phyloP scores from a whole-genome alignment of 257 asterid species.

The Haberlea rhodopensis region DNA sequence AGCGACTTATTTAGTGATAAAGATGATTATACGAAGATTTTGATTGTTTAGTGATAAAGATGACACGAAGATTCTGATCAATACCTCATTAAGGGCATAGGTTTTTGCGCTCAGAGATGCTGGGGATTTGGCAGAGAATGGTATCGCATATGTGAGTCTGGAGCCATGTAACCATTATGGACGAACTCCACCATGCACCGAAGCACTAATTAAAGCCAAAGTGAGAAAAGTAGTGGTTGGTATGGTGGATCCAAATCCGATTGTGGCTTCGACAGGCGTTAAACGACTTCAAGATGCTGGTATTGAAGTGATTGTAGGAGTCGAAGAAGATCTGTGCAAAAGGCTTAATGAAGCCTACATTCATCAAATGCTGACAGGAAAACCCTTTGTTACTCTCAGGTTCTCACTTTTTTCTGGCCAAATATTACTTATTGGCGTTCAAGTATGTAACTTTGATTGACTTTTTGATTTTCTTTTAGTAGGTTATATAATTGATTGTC shows the following conservation, averaged over 20 bases:
- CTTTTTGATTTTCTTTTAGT: neutral
- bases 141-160: slow-evolving; percentile 82
- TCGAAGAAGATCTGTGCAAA: slow-evolving; percentile 81
- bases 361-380: slow-evolving; percentile 79
- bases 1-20: too few relatives aligned
- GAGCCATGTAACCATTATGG: slow-evolving; percentile 97
- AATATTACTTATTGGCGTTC: neutral
- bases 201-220: slow-evolving; percentile 83
- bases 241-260: slow-evolving; percentile 93
- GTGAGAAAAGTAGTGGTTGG: slow-evolving; percentile 83
- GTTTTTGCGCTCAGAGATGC: slow-evolving; percentile 92
- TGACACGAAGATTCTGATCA: slow-evolving; percentile 7
- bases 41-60: neutral
- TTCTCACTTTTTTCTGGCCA: slow-evolving; percentile 20
- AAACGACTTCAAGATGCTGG: slow-evolving; percentile 71
- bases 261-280: slow-evolving; percentile 80
- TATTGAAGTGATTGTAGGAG: slow-evolving; percentile 68
- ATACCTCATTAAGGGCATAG: slow-evolving; percentile 34
- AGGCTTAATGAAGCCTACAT: slow-evolving; percentile 73
- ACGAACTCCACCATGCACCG: slow-evolving; percentile 94
- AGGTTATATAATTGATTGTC: neutral
- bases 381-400: slow-evolving; percentile 80
- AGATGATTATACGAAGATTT: slow-evolving; percentile 3
- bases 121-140: slow-evolving; percentile 75
- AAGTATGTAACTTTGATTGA: neutral